phyloP scores from a whole-genome alignment of 768 basidiomycete genomes.

The Kwoniella botswanensis region DNA sequence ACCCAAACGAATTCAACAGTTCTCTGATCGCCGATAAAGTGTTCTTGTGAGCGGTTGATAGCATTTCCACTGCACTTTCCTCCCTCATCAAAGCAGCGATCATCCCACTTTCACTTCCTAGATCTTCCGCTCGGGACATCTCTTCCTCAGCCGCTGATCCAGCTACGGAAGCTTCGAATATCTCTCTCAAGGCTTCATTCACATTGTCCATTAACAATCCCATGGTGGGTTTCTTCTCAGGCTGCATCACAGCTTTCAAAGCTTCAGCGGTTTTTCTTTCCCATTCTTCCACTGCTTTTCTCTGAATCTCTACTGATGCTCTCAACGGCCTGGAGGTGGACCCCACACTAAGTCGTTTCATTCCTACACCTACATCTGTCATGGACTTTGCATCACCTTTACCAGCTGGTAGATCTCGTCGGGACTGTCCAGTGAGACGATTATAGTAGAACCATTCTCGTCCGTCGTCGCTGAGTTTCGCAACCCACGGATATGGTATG shows the following conservation, averaged over 20 bases:
- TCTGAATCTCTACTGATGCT: constrained; percentile 30
- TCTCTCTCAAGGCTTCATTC: constrained; percentile 45
- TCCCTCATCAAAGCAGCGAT: constrained; percentile 37
- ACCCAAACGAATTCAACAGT: constrained; percentile 42
- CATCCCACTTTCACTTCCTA: constrained; percentile 30
- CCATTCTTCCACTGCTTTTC: constrained; percentile 35
- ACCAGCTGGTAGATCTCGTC: constrained; percentile 28
- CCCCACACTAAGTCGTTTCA: constrained; percentile 33
- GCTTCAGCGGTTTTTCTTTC: constrained; percentile 21
- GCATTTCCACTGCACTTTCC: constrained; percentile 39
- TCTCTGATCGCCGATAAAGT: constrained; percentile 30
- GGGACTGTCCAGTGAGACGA: constrained; percentile 67
- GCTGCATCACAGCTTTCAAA: constrained; percentile 15
- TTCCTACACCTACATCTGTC: constrained; percentile 11
- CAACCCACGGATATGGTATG: constrained; percentile 72
- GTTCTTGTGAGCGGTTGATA: constrained; percentile 23
- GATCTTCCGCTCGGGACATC: constrained; percentile 38
- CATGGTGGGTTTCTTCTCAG: constrained; percentile 29
- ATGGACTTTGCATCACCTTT: constrained; percentile 19
- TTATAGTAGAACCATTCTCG: constrained; percentile 80
- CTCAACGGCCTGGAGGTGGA: constrained; percentile 22
- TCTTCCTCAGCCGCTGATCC: constrained; percentile 52
- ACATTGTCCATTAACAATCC: constrained; percentile 39
- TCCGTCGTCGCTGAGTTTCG: constrained; percentile 79
- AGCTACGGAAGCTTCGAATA: constrained; percentile 48